Percentiles rank a stretch among this genome's conserved stretches.
Evolutionary conservation across 2,329 filamentous ascomycete genomes (phyloP).

Genomic region (Aspergillus ochraceus): DNA sequence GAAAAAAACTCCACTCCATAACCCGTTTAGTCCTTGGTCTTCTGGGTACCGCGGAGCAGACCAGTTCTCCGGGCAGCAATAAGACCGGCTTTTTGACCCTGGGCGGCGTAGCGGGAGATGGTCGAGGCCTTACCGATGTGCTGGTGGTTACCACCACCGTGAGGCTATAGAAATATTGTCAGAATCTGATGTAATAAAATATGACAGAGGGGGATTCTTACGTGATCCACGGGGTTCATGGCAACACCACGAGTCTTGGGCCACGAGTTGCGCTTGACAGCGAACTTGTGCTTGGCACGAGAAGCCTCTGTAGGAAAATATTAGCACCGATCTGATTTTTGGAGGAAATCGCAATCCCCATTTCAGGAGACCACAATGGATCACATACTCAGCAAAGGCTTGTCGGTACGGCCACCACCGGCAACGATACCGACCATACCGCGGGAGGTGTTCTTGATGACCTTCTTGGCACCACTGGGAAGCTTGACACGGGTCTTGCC

Average conservation of each 20-base stretch:
- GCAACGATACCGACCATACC: constrained; percentile 99
- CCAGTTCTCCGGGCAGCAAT: constrained; percentile 99
- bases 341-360: too few relatives aligned
- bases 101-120: constrained; percentile 95
- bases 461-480: constrained; percentile 98
- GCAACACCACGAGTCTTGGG: constrained; percentile 99
- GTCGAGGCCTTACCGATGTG: constrained; percentile 99
- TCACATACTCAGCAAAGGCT: constrained; percentile 83
- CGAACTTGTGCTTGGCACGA: constrained; percentile 99
- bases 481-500: constrained; percentile 99
- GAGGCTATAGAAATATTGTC: constrained; percentile 54
- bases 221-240: constrained; percentile 99
- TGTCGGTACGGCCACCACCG: constrained; percentile 99
- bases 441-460: constrained; percentile 85
- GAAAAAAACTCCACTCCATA: constrained; percentile 60
- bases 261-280: constrained; percentile 99
- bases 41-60: constrained; percentile 99
- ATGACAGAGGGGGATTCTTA: constrained; percentile 39
- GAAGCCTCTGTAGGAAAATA: constrained; percentile 74
- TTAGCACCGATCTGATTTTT: constrained; percentile 39
- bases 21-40: constrained; percentile 90
- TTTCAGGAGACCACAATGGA: background rate
- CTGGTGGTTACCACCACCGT: constrained; percentile 99
- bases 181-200: constrained; percentile 12
- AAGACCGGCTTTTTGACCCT: constrained; percentile 99